Evolutionary conservation across 371 early-diverging fungal species (phyloP).

Genomic region (Batrachochytrium dendrobatidis): DNA sequence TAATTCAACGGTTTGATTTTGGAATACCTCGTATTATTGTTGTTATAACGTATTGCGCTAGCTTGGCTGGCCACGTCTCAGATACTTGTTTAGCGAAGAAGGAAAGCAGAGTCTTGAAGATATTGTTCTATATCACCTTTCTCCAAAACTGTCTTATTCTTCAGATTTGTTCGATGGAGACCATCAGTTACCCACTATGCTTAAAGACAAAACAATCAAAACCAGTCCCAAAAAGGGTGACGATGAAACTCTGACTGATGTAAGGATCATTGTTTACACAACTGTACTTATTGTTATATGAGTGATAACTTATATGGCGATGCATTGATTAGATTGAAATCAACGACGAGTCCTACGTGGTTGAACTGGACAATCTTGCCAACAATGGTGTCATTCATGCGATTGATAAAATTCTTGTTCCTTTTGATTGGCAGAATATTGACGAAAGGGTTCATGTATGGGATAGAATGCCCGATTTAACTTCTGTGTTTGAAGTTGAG

Average conservation of each 20-base stretch:
- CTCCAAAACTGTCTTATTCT: constrained; percentile 17
- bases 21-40: too few species aligned
- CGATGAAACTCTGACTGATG: constrained; percentile 7
- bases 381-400: constrained; percentile 26
- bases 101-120: constrained; percentile 1
- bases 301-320: background rate
- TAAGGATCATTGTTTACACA: background rate
- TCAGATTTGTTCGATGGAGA: constrained; percentile 14
- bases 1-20: too few species aligned
- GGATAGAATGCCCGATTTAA: too few species aligned
- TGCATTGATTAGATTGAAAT: constrained; percentile 10
- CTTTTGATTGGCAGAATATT: background rate
- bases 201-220: constrained; percentile 10
- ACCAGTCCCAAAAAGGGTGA: constrained; percentile 7
- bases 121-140: constrained; percentile 11
- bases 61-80: constrained; percentile 8
- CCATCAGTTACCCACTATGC: constrained; percentile 7
- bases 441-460: too few species aligned
- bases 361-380: constrained; percentile 17
- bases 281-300: background rate
- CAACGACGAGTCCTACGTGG: constrained; percentile 10
- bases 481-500: too few species aligned
- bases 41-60: too few species aligned
- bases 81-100: constrained; percentile 9
- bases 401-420: constrained; percentile 17